phyloP scores from a whole-genome alignment of 108 stramenopile species.

The Cyclotella baltica region DNA sequence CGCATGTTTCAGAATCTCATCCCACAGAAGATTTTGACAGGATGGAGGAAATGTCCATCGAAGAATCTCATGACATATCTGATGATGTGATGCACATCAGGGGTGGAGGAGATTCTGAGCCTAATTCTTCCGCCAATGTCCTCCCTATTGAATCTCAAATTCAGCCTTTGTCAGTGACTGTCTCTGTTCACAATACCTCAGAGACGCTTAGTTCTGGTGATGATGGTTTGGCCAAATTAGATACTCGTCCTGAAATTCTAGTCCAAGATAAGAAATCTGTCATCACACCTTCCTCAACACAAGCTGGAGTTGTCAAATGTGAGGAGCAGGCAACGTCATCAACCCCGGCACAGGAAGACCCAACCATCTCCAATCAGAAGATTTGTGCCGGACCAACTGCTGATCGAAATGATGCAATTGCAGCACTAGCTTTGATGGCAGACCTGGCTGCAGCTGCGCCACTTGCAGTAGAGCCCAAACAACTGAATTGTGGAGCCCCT shows the following conservation, averaged over 20 bases:
- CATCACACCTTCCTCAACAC: constrained; percentile 20
- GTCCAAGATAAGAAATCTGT: neutral
- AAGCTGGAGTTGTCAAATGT: neutral
- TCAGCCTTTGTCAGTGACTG: neutral
- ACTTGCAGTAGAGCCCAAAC: neutral
- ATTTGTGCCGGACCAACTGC: too few species aligned
- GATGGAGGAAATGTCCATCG: neutral
- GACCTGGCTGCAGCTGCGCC: neutral
- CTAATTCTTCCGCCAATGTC: neutral
- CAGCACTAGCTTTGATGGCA: neutral
- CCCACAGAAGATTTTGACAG: neutral
- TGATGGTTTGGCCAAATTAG: neutral
- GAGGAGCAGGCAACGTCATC: neutral
- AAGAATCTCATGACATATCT: neutral
- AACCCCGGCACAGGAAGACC: neutral
- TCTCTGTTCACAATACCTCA: neutral
- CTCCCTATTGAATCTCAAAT: neutral
- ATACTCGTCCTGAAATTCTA: neutral
- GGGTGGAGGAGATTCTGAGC: constrained; percentile 41
- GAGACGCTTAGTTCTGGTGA: neutral
- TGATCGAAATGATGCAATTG: too few species aligned
- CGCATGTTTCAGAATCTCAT: neutral
- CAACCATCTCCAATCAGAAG: too few species aligned
- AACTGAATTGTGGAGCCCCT: neutral
- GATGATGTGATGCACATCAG: constrained; percentile 47